Base-by-base conservation (phyloP, 192 early-diverging fungal genomes). In the Gigaspora rosea region DNA sequence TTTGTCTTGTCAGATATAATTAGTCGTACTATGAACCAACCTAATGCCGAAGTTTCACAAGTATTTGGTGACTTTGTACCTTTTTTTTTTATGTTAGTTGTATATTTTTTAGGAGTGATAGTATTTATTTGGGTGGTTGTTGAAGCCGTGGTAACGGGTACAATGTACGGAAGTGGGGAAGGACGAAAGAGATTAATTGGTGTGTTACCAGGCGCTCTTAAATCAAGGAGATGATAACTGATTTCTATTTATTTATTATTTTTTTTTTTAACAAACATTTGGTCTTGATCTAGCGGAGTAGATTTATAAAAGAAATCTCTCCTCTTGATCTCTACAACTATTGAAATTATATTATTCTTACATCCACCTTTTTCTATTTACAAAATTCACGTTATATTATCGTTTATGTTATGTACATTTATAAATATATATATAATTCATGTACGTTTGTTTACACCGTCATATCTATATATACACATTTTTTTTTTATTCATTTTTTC, bases 1-100 rank as follows among this genome's bases (percentile, higher is more conserved):
- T 76, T 76, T 20, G 63, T 76, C 8, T n/a, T 35, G n/a, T 76
- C 63, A 8, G 75, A 76, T 54, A 33, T 76, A 33, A 18, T 76
- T 41, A 46, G 75, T 41, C 32, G 51, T 10, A 63, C 63, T 35
- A 32, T 76, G 6, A 62, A 76, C 47, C 51, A 64, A 56, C 49
- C 63, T 35, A 76, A 76, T 66, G 49, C 33, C 2, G 27, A 76
- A 57, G 75, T 76, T 18, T 76, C 75, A 15, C 7, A 64, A 41
- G 75, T 76, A 20, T 76, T 76, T 62, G 27, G 56, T 22, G 75
- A 76, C 41, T 65, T 76, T 56, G 63, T 76, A 46, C 75, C 75
- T 32, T 54, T 54, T 35, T 33, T 57, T 11, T 66, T 76, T 56
- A 66, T 76, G 63, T 22, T 76, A 13, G 50, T 76, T 35, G 63